Evolutionary conservation across 495 filamentous ascomycete species (phyloP).

Genomic region (Achaetomiella virescens): DNA sequence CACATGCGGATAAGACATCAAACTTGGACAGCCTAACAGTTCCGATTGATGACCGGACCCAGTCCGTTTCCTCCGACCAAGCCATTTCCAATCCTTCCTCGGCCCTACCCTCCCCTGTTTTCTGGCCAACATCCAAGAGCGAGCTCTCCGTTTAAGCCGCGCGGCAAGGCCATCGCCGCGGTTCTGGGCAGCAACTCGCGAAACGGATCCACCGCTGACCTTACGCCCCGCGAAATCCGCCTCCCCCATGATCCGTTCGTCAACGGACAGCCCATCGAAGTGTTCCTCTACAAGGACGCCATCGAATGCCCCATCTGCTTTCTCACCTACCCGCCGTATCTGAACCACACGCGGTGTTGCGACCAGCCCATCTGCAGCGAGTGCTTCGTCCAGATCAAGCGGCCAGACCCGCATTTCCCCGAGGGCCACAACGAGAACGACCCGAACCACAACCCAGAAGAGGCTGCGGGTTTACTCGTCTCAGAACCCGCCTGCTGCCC

Average conservation of each 20-base stretch:
- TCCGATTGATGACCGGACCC: conserved; percentile 66
- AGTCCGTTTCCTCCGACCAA: conserved; percentile 67
- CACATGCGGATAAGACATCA: conserved; percentile 24
- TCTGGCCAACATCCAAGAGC: conserved; percentile 32
- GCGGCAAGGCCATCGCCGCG: conserved; percentile 71
- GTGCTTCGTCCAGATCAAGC: conserved; percentile 98
- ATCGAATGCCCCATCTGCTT: conserved; percentile 95
- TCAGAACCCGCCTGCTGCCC: conserved; percentile 92
- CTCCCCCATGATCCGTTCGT: conserved; percentile 80
- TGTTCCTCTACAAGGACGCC: conserved; percentile 85
- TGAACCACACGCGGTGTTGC: conserved; percentile 95
- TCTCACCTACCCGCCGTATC: conserved; percentile 87
- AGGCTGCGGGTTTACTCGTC: conserved; percentile 62
- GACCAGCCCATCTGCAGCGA: conserved; percentile 97
- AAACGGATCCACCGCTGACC: conserved; percentile 60
- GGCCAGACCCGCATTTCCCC: conserved; percentile 90
- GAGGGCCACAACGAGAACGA: conserved; percentile 64
- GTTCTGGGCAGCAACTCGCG: conserved; percentile 66
- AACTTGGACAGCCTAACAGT: conserved; percentile 65
- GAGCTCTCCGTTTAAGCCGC: conserved; percentile 52
- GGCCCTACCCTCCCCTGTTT: conserved; percentile 52
- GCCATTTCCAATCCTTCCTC: conserved; percentile 43
- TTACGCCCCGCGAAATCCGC: conserved; percentile 67
- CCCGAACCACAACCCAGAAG: conserved; percentile 38
- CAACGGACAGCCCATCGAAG: conserved; percentile 86